A percentile compares a stretch with the other conserved stretches of the same genome.
phyloP scores from a whole-genome alignment of 73 alveolate species.

The Stentor coeruleus region DNA sequence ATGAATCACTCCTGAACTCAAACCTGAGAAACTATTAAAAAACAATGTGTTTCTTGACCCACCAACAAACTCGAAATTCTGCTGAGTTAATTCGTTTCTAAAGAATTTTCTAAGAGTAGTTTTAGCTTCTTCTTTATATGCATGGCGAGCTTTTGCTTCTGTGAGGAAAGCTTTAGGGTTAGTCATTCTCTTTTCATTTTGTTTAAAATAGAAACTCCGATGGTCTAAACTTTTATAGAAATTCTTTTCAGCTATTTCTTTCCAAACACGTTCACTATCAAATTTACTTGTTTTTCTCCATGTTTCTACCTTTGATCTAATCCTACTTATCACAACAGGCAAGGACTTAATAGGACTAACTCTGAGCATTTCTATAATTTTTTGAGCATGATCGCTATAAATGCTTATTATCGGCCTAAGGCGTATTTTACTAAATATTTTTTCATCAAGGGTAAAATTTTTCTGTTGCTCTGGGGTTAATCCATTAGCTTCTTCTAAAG shows the following conservation, averaged over 20 bases:
- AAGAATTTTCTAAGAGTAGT: neutral
- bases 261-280: conserved; percentile 40
- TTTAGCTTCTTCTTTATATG: neutral
- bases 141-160: conserved; percentile 4
- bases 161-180: neutral
- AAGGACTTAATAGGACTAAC: conserved; percentile 36
- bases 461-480: conserved; percentile 1
- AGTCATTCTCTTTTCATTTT: conserved; percentile 31
- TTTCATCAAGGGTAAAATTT: neutral
- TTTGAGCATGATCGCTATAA: conserved; percentile 27
- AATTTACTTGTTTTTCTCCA: conserved; percentile 27
- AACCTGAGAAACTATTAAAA: conserved; percentile 4
- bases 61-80: conserved; percentile 5
- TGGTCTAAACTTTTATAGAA: conserved; percentile 54
- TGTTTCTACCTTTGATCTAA: conserved; percentile 35
- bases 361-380: conserved; percentile 36
- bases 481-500: neutral
- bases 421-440: neutral
- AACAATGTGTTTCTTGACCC: conserved; percentile 22
- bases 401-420: conserved; percentile 3
- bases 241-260: conserved; percentile 38
- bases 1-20: neutral
- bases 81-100: neutral
- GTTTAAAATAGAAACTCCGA: conserved; percentile 54
- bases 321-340: conserved; percentile 33